These are phyloP conservation scores for Nitzschia putrida DNA, from an alignment of 108 stramenopile species.

Conservation along the genomic window DNA sequence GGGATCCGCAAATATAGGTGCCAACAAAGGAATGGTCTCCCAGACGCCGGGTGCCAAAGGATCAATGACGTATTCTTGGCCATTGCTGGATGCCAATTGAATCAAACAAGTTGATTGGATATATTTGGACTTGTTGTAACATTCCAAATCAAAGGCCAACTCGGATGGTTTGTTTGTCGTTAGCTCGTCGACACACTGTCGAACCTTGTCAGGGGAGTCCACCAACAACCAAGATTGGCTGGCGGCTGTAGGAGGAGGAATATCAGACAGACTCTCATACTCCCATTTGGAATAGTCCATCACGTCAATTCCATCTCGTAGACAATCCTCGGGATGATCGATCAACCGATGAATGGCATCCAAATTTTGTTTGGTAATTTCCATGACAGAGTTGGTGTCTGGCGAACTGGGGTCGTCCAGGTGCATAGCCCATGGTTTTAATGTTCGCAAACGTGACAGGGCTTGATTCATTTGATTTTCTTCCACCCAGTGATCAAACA, in stretches of 20 bases:
- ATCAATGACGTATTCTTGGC: slow-evolving; percentile 82
- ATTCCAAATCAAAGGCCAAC: slow-evolving; percentile 85
- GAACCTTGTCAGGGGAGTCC: slow-evolving; percentile 64
- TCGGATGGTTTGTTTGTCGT: slow-evolving; percentile 33
- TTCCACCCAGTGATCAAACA: neutral
- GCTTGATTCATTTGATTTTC: slow-evolving; percentile 8
- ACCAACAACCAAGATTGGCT: slow-evolving; percentile 57
- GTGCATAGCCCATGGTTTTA: slow-evolving; percentile 69
- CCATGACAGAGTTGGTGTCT: slow-evolving; percentile 4
- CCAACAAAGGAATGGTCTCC: slow-evolving; percentile 46
- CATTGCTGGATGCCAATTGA: slow-evolving; percentile 64
- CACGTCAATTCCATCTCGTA: slow-evolving; percentile 49
- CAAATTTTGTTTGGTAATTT: slow-evolving; percentile 33
- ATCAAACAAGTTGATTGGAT: slow-evolving; percentile 67
- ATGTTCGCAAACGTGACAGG: neutral
- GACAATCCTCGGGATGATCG: slow-evolving; percentile 50
- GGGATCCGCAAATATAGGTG: slow-evolving; percentile 81
- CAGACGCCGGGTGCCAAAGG: slow-evolving; percentile 72
- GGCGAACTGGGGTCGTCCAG: neutral
- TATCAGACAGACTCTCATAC: slow-evolving; percentile 46
- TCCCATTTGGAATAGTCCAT: slow-evolving; percentile 50
- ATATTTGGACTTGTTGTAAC: slow-evolving; percentile 58
- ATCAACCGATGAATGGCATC: slow-evolving; percentile 36
- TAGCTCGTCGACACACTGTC: slow-evolving; percentile 59
- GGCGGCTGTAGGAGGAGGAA: slow-evolving; percentile 30